A percentile compares a stretch with the other conserved stretches of the same genome.
Conservation (phyloP, 2,329 filamentous ascomycete species). For the Coniella vitis region DNA sequence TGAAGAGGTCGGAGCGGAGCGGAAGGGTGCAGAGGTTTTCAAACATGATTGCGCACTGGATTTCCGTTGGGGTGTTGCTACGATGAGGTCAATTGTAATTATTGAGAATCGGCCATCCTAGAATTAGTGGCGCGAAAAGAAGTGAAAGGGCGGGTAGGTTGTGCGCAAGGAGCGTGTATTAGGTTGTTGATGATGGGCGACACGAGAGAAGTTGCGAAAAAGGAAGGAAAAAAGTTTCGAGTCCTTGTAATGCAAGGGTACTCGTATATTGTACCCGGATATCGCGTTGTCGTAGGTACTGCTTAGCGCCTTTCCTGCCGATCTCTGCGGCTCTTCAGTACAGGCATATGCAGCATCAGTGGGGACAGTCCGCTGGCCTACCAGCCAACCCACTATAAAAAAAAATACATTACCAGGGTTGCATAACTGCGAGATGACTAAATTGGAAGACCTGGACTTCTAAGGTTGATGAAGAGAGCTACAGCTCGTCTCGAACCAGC, state of each 20-base stretch:
- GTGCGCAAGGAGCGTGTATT: not conserved
- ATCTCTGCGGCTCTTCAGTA: no score
- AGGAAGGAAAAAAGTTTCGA: not conserved
- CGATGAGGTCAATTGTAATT: constrained; percentile 1
- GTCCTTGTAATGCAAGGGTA: not conserved
- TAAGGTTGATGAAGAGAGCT: no score
- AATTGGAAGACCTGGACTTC: not conserved
- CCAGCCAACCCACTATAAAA: no score
- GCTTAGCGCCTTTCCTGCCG: no score
- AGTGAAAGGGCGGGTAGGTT: no score
- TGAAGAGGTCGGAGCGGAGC: constrained; percentile 78
- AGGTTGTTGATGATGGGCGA: not conserved
- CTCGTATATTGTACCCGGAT: not conserved
- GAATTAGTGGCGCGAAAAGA: no score
- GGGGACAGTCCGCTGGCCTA: no score
- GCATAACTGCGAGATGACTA: not conserved
- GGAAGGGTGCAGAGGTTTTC: constrained; percentile 89
- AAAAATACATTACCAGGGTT: no score
- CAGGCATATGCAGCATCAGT: no score
- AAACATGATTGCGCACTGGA: constrained; percentile 53
- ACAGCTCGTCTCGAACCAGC: constrained; percentile 20
- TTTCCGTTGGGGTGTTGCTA: not conserved
- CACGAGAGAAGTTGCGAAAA: not conserved
- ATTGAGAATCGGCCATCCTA: constrained; percentile 9
- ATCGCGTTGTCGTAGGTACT: no score